These are phyloP conservation scores for Pyrus communis DNA, from an alignment of 306 rosid genomes.

Conservation along the genomic window DNA sequence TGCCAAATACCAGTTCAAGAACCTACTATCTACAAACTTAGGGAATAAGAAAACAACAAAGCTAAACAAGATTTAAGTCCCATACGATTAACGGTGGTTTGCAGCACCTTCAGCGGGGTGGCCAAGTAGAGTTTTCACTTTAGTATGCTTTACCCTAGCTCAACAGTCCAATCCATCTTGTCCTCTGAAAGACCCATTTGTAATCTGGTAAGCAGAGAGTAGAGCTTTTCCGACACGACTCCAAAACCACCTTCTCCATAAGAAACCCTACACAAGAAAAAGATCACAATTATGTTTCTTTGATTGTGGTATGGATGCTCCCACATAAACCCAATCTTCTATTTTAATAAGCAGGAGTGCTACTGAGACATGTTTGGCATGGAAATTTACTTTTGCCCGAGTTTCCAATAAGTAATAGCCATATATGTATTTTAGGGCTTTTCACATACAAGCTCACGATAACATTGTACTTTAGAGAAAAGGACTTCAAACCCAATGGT, in stretches of 20 bases:
- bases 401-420: too few relatives aligned
- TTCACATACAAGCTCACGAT: too few relatives aligned
- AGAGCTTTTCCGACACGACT: constrained; percentile 70
- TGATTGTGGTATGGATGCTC: not conserved
- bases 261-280: constrained; percentile 43
- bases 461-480: too few relatives aligned
- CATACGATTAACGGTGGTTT: not conserved
- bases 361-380: not conserved
- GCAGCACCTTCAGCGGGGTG: not conserved
- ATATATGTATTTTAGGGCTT: too few relatives aligned
- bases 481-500: too few relatives aligned
- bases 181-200: constrained; percentile 92
- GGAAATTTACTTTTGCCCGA: not conserved
- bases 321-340: not conserved
- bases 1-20: not conserved
- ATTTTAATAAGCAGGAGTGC: not conserved
- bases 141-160: constrained; percentile 34
- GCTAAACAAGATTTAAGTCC: not conserved
- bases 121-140: not conserved
- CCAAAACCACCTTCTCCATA: constrained; percentile 62
- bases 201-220: constrained; percentile 67
- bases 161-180: constrained; percentile 85
- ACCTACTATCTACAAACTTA: constrained; percentile 1
- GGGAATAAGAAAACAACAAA: not conserved
- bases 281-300: not conserved